Percentiles rank a stretch among this genome's conserved stretches.
Evolutionary conservation across 352 stramenopile genomes (phyloP).

Genomic region (Phytopythium montanum): DNA sequence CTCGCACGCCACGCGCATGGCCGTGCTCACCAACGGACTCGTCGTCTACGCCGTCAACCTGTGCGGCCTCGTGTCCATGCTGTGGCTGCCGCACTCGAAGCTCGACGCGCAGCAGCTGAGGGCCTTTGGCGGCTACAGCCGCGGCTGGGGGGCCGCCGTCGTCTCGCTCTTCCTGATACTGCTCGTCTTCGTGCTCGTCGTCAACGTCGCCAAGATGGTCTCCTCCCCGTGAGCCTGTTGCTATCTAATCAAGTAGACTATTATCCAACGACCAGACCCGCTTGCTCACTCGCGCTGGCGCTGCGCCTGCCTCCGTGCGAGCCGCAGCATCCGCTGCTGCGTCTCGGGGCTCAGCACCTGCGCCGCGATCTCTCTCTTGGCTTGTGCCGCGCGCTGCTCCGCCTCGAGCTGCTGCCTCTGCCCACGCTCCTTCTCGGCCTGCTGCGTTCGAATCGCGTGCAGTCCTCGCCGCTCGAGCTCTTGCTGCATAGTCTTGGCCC

Average conservation of each 20-base stretch:
- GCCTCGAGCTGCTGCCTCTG: slow-evolving; percentile 31
- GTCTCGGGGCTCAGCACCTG: slow-evolving; percentile 39
- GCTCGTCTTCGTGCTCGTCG: slow-evolving; percentile 24
- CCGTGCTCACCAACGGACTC: slow-evolving; percentile 14
- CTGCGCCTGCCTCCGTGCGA: slow-evolving; percentile 8
- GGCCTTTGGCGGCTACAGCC: slow-evolving; percentile 24
- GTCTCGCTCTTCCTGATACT: slow-evolving; percentile 26
- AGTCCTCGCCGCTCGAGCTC: slow-evolving; percentile 36
- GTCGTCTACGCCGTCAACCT: slow-evolving; percentile 32
- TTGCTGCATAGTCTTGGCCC: slow-evolving; percentile 20
- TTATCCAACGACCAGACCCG: neutral
- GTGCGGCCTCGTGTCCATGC: slow-evolving; percentile 12
- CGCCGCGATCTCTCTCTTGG: slow-evolving; percentile 26
- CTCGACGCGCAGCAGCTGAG: slow-evolving; percentile 41
- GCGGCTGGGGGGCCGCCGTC: slow-evolving; percentile 23
- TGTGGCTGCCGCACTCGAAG: slow-evolving; percentile 33
- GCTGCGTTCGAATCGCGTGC: slow-evolving; percentile 34
- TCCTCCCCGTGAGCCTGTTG: neutral
- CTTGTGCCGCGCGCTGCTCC: slow-evolving; percentile 20
- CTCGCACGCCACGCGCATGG: slow-evolving; percentile 15
- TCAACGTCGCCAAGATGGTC: slow-evolving; percentile 18
- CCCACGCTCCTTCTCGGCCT: slow-evolving; percentile 47
- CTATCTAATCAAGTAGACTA: slow-evolving; percentile 1
- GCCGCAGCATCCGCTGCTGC: slow-evolving; percentile 30
- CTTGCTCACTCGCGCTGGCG: neutral